Conservation (phyloP, 345 rosid genomes). For the Microcos paniculata region DNA sequence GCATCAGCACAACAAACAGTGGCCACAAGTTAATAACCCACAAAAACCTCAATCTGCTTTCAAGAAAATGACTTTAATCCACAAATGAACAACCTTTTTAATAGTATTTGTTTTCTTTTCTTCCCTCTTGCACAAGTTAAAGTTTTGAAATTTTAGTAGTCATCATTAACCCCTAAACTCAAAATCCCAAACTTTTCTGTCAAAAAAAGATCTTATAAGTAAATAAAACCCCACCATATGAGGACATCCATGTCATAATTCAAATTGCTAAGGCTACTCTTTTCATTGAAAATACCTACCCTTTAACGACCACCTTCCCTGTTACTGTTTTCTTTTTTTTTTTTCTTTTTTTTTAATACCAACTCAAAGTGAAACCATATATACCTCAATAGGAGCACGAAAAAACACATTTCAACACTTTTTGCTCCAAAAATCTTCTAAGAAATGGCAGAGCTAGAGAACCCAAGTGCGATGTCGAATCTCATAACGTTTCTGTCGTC, state of each 20-base stretch:
- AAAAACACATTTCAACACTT: background rate
- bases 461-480: constrained; percentile 56
- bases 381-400: background rate
- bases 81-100: constrained; percentile 13
- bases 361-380: constrained; percentile 6
- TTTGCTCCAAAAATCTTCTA: constrained; percentile 2
- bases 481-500: constrained; percentile 73
- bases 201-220: background rate
- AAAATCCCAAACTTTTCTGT: constrained; percentile 21
- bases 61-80: constrained; percentile 19
- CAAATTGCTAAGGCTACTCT: constrained; percentile 10
- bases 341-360: too few species aligned
- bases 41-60: background rate
- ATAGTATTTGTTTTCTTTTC: background rate
- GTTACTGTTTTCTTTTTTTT: constrained; percentile 17
- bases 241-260: constrained; percentile 25
- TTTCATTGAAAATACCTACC: constrained; percentile 23
- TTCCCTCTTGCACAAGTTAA: constrained; percentile 34
- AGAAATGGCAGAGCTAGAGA: constrained; percentile 69
- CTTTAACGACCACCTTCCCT: constrained; percentile 39
- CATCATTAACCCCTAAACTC: constrained; percentile 13
- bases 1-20: constrained; percentile 7
- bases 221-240: constrained; percentile 6
- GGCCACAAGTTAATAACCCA: constrained; percentile 16
- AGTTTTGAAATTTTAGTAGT: constrained; percentile 37